These are phyloP conservation scores for Chlorella sp. DNA, from an alignment of 139 green algal genomes.

Conservation along the genomic window DNA sequence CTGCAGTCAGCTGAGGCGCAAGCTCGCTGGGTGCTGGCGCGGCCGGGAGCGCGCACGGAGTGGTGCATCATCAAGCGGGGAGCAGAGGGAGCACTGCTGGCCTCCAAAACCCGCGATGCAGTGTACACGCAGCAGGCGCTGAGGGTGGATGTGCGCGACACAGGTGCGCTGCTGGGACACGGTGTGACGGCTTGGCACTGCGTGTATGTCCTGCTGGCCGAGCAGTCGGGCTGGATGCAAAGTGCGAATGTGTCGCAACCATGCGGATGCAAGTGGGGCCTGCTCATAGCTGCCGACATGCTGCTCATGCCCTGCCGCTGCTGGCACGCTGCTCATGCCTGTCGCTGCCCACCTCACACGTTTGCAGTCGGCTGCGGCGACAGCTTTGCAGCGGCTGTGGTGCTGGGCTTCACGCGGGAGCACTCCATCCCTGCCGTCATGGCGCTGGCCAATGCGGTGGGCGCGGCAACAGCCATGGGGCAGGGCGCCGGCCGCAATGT, in stretches of 20 bases:
- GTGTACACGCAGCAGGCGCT: slow-evolving; percentile 38
- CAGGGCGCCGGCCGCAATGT: slow-evolving; percentile 92
- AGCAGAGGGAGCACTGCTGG: slow-evolving; percentile 75
- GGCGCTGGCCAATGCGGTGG: slow-evolving; percentile 94
- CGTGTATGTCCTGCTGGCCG: background rate
- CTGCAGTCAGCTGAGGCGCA: slow-evolving; percentile 63
- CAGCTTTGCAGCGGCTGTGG: slow-evolving; percentile 91
- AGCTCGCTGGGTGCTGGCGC: slow-evolving; percentile 67
- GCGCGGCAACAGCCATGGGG: slow-evolving; percentile 89
- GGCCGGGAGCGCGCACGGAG: slow-evolving; percentile 55
- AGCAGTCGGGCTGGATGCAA: too few relatives aligned
- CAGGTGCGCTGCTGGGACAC: slow-evolving; percentile 48
- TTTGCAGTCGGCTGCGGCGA: slow-evolving; percentile 86
- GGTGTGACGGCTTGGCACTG: background rate
- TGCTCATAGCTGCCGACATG: too few relatives aligned
- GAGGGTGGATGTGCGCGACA: slow-evolving; percentile 92
- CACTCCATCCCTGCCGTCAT: slow-evolving; percentile 68
- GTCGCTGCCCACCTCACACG: too few relatives aligned
- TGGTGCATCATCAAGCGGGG: slow-evolving; percentile 92
- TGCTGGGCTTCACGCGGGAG: slow-evolving; percentile 79
- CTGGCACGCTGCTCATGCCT: too few relatives aligned
- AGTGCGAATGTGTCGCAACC: too few relatives aligned
- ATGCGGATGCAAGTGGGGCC: too few relatives aligned
- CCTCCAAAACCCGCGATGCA: background rate
- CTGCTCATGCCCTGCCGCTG: too few relatives aligned